Evolutionary conservation across 192 early-diverging fungal species (phyloP), one percentile per base, ranked within the genome.

Genomic region (Glomus cerebriforme): DNA sequence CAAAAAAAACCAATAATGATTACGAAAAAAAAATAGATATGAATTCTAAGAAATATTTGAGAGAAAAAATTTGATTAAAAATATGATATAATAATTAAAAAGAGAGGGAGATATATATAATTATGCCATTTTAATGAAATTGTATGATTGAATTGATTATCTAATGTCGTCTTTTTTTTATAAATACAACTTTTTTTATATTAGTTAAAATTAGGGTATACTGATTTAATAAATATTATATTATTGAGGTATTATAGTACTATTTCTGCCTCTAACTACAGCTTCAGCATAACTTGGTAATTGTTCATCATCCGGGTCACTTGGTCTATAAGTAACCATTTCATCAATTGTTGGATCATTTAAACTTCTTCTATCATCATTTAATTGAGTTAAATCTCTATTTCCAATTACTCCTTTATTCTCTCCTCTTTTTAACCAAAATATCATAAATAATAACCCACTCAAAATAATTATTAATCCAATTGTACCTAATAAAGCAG

Each of bases 231-330:
- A 26, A 9, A 24, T 62, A 3, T 62, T 62, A 26, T 62, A 26
- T 62, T 62, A 19, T 10, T 62, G 26, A 17, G 24, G 10, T 32
- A 26, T 31, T 64, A 13, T 26, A 2, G 15, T 17, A 15, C 62
- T 64, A 5, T 12, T 31, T 12, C 62, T 64, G 13, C 62, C 62
- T 29, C n/a, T 64, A 31, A 64, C 62, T 17, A 64, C 24, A 64
- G 62, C 62, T 64, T 64, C 62, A 17, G 62, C 62, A 29, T 64
- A 64, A 32, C 62, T 64, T 10, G 62, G 62, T 29, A 64, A 64
- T 27, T 64, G 62, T 64, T 64, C 62, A 19, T 64, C 62, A 17
- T 64, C 62, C 15, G 12, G 62, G 31, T 64, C 62, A 13, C 29
- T 64, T 32, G 62, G 62, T 17, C 62, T 64, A 64, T 64, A 64